A percentile compares a stretch with the other conserved stretches of the same genome.
phyloP scores from a whole-genome alignment of 177 flowering plant genomes.

The Vitis hybrid region DNA sequence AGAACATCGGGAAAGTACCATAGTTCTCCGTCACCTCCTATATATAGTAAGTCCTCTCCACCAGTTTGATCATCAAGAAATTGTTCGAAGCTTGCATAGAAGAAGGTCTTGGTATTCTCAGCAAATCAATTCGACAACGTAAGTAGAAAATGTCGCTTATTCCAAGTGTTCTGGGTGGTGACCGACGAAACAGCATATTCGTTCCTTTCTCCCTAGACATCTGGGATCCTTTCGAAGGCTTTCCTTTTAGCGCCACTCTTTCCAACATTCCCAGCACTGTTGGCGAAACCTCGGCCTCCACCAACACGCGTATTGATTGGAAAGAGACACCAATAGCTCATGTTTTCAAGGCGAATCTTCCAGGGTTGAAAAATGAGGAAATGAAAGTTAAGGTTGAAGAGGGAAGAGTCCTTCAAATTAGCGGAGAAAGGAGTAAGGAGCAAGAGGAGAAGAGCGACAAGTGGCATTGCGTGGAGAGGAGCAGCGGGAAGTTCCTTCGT shows the following conservation, averaged over 20 bases:
- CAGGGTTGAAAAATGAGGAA: constrained; percentile 34
- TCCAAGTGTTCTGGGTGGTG: constrained; percentile 21
- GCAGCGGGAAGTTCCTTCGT: constrained; percentile 27
- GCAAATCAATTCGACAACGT: too few relatives aligned
- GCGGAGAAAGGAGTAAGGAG: constrained; percentile 32
- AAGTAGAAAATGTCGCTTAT: constrained; percentile 13
- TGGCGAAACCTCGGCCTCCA: constrained; percentile 17
- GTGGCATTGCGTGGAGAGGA: constrained; percentile 33
- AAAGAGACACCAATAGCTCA: constrained; percentile 40
- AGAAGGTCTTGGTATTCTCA: too few relatives aligned
- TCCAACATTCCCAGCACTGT: constrained; percentile 4
- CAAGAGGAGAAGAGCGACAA: constrained; percentile 30
- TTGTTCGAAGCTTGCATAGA: too few relatives aligned
- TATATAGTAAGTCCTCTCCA: too few relatives aligned
- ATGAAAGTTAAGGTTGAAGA: constrained; percentile 41
- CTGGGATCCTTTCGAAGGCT: constrained; percentile 33
- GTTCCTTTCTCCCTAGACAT: constrained; percentile 38
- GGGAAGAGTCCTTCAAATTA: constrained; percentile 31
- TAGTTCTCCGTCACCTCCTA: too few relatives aligned
- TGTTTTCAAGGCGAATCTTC: constrained; percentile 32
- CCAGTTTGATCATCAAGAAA: too few relatives aligned
- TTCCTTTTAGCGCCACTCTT: background rate
- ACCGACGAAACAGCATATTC: constrained; percentile 26
- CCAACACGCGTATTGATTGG: constrained; percentile 33
- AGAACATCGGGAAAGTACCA: too few relatives aligned